Evolutionary conservation across 495 filamentous ascomycete species (phyloP), one percentile per base, ranked within the genome.

Genomic region (Mytilinidion resinicola): DNA sequence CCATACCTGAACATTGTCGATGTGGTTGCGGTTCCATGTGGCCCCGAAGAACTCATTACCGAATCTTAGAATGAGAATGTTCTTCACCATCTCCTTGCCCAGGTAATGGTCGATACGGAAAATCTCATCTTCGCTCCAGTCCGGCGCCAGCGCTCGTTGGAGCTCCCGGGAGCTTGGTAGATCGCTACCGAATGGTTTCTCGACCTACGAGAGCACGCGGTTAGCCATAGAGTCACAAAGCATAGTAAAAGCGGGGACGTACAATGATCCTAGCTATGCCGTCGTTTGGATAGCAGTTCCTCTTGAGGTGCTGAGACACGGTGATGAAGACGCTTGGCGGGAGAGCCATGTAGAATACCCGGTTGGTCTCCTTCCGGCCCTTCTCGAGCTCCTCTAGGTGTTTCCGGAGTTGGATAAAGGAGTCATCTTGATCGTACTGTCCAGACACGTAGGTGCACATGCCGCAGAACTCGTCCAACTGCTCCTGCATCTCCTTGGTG

Each of bases 51-150:
- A 97, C 68, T 96, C 91, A 75, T 99, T 99, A 62, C 93, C 95
- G 72, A 99, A 99, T 64, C 95, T 83, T 60, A 99, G 84, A 64
- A 99, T 96, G 53, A 99, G 83, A 67, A 99, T 95, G 73, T 99
- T 99, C 83, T 99, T 99, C 55, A 99, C 95, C 95, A 99, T 99
- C 79, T 99, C 95, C 83, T 99, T 99, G 65, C 95, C 95, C 41
- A 99, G 82, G 72, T 99, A 99, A 77, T 99, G 95, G 73, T 99
- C 95, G 69, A 99, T 99, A 68, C 95, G 92, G 84, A 95, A 99
- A 64, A 97, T 89, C 78, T 99, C 95, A 48, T 99, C 95, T 74
- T 99, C 95, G 70, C 88, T 95, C 95, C 95, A 99, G 78, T 97
- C 90, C 35, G 95, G 95, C 66, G 91, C 90, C 51, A 99, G 80